Evolutionary conservation across 257 asterid genomes (phyloP).

Genomic region (Nicotiana obtusifolia): DNA sequence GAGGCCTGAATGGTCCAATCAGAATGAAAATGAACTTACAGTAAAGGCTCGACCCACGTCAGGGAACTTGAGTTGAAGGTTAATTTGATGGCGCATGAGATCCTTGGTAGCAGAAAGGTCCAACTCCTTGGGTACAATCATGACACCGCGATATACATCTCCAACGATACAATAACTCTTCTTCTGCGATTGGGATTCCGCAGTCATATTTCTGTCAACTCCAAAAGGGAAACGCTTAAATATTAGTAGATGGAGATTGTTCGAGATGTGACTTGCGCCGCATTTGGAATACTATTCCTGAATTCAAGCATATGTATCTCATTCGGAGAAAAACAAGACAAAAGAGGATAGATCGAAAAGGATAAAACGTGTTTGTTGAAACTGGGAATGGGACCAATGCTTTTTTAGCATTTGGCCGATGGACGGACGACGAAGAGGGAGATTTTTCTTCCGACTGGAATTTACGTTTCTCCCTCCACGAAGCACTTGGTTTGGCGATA

Average conservation of each 20-base stretch:
- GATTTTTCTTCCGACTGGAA: no score
- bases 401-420: no score
- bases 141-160: conserved; percentile 19
- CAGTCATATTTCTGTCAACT: conserved; percentile 9
- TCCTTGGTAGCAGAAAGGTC: conserved; percentile 39
- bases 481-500: no score
- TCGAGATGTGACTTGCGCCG: neutral
- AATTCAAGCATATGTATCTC: neutral
- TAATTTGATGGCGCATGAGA: conserved; percentile 16
- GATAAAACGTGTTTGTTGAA: no score
- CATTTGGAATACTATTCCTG: neutral
- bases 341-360: no score
- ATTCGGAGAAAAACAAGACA: no score
- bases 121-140: conserved; percentile 36
- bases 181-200: conserved; percentile 48
- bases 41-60: conserved; percentile 45
- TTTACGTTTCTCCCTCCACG: no score
- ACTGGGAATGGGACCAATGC: no score
- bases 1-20: neutral
- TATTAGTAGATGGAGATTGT: neutral
- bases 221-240: neutral
- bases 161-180: conserved; percentile 47
- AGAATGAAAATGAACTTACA: conserved; percentile 16
- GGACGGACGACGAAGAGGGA: no score
- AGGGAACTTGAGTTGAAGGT: conserved; percentile 26